Conservation (phyloP, 768 basidiomycete species). For the Kwoniella shandongensis region DNA sequence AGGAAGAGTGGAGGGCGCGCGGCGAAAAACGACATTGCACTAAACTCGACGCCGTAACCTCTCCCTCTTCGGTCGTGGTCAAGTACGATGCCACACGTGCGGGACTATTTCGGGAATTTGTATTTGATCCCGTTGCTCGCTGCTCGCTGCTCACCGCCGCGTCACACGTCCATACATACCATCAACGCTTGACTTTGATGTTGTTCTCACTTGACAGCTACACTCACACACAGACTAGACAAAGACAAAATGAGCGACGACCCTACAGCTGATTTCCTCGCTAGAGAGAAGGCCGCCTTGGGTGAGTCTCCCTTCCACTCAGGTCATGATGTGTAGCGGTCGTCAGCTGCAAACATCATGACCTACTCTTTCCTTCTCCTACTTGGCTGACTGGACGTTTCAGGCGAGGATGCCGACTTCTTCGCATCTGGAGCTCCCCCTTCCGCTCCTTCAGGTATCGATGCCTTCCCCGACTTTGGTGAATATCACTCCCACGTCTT, state of each 20-base stretch:
- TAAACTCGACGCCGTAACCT: too few relatives aligned
- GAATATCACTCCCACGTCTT: slow-evolving; percentile 7
- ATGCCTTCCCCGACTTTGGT: slow-evolving; percentile 46
- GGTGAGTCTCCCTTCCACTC: slow-evolving; percentile 43
- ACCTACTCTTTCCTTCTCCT: neutral
- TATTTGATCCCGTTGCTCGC: neutral
- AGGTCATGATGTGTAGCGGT: neutral
- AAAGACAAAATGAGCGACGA: slow-evolving; percentile 42
- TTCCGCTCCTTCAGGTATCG: slow-evolving; percentile 37
- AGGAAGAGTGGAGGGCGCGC: too few relatives aligned
- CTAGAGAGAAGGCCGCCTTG: slow-evolving; percentile 48
- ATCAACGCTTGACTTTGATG: neutral
- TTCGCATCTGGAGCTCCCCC: slow-evolving; percentile 46
- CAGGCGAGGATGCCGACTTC: slow-evolving; percentile 52
- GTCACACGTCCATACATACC: slow-evolving; percentile 1
- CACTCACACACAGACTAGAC: neutral
- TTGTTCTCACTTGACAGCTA: too few relatives aligned
- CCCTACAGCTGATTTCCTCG: slow-evolving; percentile 53
- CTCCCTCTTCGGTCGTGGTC: too few relatives aligned
- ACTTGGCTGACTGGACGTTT: too few relatives aligned
- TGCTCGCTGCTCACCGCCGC: neutral
- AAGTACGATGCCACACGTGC: neutral
- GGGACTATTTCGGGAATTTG: neutral
- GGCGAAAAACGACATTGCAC: too few relatives aligned
- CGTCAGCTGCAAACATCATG: neutral